Evolutionary conservation across 306 rosid genomes (phyloP), one percentile per base, ranked within the genome.

Genomic region (Fagus crenata): DNA sequence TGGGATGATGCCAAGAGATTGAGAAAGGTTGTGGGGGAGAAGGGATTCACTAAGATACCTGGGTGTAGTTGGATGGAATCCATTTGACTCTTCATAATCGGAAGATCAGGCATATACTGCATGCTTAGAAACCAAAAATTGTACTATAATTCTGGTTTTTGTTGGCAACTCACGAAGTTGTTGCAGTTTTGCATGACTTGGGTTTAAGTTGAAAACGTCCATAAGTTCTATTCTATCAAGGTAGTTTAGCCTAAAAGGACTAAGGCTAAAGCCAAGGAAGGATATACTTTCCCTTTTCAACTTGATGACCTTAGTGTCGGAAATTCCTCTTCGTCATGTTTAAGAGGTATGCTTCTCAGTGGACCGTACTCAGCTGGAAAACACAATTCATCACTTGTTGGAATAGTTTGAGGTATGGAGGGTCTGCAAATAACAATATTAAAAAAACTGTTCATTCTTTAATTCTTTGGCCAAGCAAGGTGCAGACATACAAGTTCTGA

Each of bases 61-160:
- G 89, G 90, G 55, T 84, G 87, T 82, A 90, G 96, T 85, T 90
- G 96, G 93, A 84, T 81, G 77, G 81, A 83, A 2, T 61, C 59
- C 56, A 56, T 18, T 74, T 74, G 61, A 75, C 68, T 73, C 46
- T 42, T 43, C 78, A 39, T 74, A 59, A 72, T 39, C 59, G 58
- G 53, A 59, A 77, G 77, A 67, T 53, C 17, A 65, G 70, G 67
- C 72, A 22, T 69, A 33, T n/a, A 14, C n/a, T 2, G 6, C 17
- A n/a, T 63, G 55, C 42, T 14, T 36, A 39, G 33, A 67, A 13
- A 67, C 32, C 15, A 39, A 28, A 58, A 58, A 58, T 39, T 37
- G 49, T 17, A 46, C 4, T 11, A 65, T 39, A 65, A 37, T 15
- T 28, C 32, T 7, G 28, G 49, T 37, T 36, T 49, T 14, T 36